Base-by-base conservation (phyloP, 108 stramenopile species). In the Nitzschia putrida region DNA sequence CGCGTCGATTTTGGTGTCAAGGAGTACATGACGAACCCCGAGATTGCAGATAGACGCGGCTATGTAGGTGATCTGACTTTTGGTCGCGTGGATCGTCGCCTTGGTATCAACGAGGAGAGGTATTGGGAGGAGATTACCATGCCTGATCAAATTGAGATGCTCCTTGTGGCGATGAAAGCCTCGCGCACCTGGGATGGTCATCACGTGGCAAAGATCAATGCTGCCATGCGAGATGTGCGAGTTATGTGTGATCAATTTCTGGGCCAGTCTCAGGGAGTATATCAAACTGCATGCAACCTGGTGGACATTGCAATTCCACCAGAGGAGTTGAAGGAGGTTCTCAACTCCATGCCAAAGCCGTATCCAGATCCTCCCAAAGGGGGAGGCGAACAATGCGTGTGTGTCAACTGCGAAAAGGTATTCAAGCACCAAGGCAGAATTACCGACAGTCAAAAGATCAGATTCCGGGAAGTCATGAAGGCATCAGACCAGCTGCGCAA, bases 21-120 rank as follows among this genome's bases (percentile, higher is more conserved):
- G 10, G 20, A 50, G 0, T 34, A 59, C 18, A 8, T 44, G 8
- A 21, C 11, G 7, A 44, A 29, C 16, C 58, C 58, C 2, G 23
- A 24, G 14, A 29, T 60, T 40, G 26, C 21, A 12, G 39, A 39
- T 12, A 40, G 1, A 2, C 14, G 12, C 14, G 58, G 24, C 3
- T 49, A 72, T 25, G 26, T 10, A 18, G 54, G 42, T 13, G 73
- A 82, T 43, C 52, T 61, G 41, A 70, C 34, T 40, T 49, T 82
- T 60, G 66, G 67, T 41, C 47, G 77, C 21, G 72, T 82, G 13
- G 81, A 82, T 61, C 44, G 73, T 29, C 23, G 75, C 11, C 13
- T 76, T 5, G 40, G 22, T 7, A 67, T 74, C 11, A 53, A 22
- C 12, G 40, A 22, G 7, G n/a, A 34, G 39, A 54, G 57, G 37